A percentile compares a stretch with the other conserved stretches of the same genome.
These are phyloP conservation scores for Casuarina cunninghamiana DNA, from an alignment of 306 rosid genomes.

Conservation along the genomic window DNA sequence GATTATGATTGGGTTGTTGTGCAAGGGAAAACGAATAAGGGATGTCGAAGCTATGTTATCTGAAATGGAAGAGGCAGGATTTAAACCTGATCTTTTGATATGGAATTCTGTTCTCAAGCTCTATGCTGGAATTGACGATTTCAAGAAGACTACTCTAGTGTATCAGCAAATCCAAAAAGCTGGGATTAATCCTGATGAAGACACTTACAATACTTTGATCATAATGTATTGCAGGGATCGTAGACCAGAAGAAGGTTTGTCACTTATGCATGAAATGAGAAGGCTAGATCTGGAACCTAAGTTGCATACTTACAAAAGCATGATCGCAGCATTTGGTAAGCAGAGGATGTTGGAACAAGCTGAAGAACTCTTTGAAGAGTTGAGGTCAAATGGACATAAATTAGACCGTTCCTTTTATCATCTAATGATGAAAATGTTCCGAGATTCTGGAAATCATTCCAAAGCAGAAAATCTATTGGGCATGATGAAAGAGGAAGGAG, in stretches of 20 bases:
- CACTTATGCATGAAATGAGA: constrained; percentile 81
- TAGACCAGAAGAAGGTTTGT: constrained; percentile 87
- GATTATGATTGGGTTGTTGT: constrained; percentile 66
- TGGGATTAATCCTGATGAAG: constrained; percentile 71
- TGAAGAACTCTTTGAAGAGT: constrained; percentile 89
- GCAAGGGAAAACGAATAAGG: constrained; percentile 67
- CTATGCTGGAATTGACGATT: constrained; percentile 72
- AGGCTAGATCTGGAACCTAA: constrained; percentile 70
- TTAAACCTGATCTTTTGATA: constrained; percentile 78
- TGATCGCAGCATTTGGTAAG: constrained; percentile 86
- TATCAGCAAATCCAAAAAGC: constrained; percentile 67
- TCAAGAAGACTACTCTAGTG: constrained; percentile 51
- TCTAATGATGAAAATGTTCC: constrained; percentile 80
- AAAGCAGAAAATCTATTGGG: constrained; percentile 76
- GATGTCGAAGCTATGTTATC: constrained; percentile 77
- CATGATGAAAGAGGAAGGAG: constrained; percentile 81
- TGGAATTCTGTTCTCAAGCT: constrained; percentile 71
- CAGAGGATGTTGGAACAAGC: constrained; percentile 65
- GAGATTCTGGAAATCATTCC: constrained; percentile 74
- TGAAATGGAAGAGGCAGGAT: constrained; percentile 88
- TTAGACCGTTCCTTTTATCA: constrained; percentile 90
- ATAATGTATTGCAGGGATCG: constrained; percentile 85
- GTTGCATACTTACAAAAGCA: constrained; percentile 81
- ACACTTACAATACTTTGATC: constrained; percentile 74
- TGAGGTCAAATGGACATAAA: constrained; percentile 59